Percentiles rank a stretch among this genome's conserved stretches.
phyloP scores from a whole-genome alignment of 1,139 yeast genomes.

The Nadsonia starkeyi-henricii region DNA sequence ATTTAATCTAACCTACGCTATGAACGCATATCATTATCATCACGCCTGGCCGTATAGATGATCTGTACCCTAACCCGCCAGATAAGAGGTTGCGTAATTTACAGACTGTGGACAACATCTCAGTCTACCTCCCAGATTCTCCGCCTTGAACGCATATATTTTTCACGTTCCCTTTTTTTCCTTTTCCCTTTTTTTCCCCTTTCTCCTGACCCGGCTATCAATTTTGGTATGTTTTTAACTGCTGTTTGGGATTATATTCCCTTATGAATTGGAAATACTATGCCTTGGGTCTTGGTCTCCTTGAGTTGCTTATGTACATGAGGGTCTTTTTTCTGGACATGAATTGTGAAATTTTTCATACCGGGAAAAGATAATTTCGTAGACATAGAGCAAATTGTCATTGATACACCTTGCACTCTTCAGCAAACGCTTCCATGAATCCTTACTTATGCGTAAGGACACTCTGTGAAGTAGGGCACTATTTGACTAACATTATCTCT shows the following conservation, averaged over 20 bases:
- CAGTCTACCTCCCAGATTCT: background rate
- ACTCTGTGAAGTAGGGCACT: background rate
- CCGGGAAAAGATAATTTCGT: background rate
- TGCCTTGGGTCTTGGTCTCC: background rate
- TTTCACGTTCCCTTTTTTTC: background rate
- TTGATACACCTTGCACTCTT: background rate
- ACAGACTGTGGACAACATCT: background rate
- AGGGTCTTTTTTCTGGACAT: background rate
- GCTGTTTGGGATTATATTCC: background rate
- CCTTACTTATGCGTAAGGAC: background rate
- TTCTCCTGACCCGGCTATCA: background rate
- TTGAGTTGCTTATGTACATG: background rate
- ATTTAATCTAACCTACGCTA: too few relatives aligned
- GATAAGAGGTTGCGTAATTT: background rate
- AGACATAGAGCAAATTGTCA: background rate
- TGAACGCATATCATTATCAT: too few relatives aligned
- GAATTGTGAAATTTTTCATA: background rate
- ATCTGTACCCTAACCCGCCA: background rate
- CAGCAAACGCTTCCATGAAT: background rate
- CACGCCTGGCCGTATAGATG: background rate
- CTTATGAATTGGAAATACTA: background rate
- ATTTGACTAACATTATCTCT: slow-evolving; percentile 7
- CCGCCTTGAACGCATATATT: background rate
- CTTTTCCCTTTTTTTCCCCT: background rate
- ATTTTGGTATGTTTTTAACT: background rate